phyloP scores from a whole-genome alignment of 495 filamentous ascomycete genomes.

The Penicillium waksmanii region DNA sequence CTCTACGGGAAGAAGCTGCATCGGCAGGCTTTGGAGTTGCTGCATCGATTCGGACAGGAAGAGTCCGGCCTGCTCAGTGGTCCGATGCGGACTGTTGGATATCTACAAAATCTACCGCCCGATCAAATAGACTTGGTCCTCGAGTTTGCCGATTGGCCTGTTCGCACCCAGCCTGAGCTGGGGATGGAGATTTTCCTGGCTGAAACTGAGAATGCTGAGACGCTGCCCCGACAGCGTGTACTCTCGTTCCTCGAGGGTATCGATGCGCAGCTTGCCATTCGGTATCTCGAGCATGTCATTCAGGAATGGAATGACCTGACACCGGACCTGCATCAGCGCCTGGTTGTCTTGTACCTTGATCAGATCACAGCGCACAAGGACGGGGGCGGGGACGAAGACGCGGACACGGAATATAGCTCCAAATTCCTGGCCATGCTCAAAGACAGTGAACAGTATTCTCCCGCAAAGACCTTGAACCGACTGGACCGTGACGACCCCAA shows the following conservation, averaged over 20 bases:
- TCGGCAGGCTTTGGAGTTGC: slow-evolving; percentile 79
- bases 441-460: slow-evolving; percentile 77
- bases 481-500: slow-evolving; percentile 80
- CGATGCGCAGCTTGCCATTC: slow-evolving; percentile 69
- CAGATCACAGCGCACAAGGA: slow-evolving; percentile 52
- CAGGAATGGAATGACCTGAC: slow-evolving; percentile 81
- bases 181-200: slow-evolving; percentile 95
- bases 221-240: slow-evolving; percentile 75
- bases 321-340: slow-evolving; percentile 82
- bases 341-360: slow-evolving; percentile 76
- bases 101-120: slow-evolving; percentile 84
- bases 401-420: slow-evolving; percentile 42
- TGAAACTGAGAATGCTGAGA: slow-evolving; percentile 94
- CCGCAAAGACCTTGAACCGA: slow-evolving; percentile 70
- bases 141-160: slow-evolving; percentile 88
- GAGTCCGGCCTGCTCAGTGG: slow-evolving; percentile 60
- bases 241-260: slow-evolving; percentile 72
- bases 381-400: slow-evolving; percentile 47
- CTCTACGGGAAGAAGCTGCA: slow-evolving; percentile 95
- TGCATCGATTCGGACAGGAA: slow-evolving; percentile 79
- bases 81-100: slow-evolving; percentile 81
- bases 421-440: slow-evolving; percentile 75
- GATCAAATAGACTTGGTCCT: slow-evolving; percentile 90
- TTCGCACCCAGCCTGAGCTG: slow-evolving; percentile 69
- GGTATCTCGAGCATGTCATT: slow-evolving; percentile 91